Percentiles rank a stretch among this genome's conserved stretches.
phyloP scores from a whole-genome alignment of 371 early-diverging fungal genomes.

The Entomophthora muscae region DNA sequence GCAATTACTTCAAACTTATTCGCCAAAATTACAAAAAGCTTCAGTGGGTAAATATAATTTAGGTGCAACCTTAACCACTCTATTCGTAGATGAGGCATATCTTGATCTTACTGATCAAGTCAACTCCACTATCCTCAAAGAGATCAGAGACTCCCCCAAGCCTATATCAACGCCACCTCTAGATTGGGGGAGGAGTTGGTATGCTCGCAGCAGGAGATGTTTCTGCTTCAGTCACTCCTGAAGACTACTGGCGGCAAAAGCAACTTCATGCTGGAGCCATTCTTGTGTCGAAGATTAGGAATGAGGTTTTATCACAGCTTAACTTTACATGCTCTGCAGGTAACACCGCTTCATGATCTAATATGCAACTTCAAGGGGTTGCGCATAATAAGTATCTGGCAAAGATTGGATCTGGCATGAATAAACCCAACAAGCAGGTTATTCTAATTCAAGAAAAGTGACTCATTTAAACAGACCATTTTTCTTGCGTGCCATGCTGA shows the following conservation, averaged over 20 bases:
- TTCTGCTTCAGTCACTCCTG: neutral
- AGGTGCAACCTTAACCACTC: neutral
- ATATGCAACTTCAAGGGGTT: neutral
- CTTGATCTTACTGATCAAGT: slow-evolving; percentile 3
- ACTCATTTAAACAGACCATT: neutral
- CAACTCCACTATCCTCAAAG: neutral
- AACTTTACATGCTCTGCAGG: neutral
- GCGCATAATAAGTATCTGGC: slow-evolving; percentile 1
- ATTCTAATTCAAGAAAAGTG: slow-evolving; percentile 44
- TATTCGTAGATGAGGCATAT: neutral
- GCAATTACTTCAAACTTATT: slow-evolving; percentile 28
- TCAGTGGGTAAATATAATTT: neutral
- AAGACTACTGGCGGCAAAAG: neutral
- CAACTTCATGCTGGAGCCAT: neutral
- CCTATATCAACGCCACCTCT: neutral
- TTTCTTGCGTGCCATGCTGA: neutral
- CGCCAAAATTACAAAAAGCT: neutral
- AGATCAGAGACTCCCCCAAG: neutral
- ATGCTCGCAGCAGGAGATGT: neutral
- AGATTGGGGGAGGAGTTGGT: neutral
- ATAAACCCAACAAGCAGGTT: slow-evolving; percentile 6
- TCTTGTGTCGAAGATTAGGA: neutral
- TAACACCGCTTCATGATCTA: neutral
- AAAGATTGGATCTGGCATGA: neutral
- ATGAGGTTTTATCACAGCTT: neutral